These are phyloP conservation scores for Xylariaceae sp. DNA, from an alignment of 2,329 filamentous ascomycete genomes.

Conservation along the genomic window DNA sequence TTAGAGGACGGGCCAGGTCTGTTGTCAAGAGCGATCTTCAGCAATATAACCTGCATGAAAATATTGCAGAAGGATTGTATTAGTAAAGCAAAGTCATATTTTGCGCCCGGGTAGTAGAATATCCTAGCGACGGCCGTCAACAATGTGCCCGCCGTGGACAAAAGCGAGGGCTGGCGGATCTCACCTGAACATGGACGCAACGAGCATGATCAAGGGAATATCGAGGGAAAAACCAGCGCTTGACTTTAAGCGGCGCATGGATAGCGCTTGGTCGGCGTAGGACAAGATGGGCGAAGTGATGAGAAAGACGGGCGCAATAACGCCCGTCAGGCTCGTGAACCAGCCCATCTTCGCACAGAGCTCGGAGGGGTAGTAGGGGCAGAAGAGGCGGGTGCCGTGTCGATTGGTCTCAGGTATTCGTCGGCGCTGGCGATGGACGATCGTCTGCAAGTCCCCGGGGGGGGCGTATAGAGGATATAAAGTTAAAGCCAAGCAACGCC, in stretches of 20 bases:
- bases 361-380: no score
- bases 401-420: no score
- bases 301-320: slow-evolving; percentile 61
- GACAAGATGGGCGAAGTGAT: slow-evolving; percentile 62
- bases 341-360: slow-evolving; percentile 36
- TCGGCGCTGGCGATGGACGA: no score
- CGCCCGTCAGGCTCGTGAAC: slow-evolving; percentile 50
- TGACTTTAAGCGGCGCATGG: slow-evolving; percentile 62
- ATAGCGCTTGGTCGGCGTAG: slow-evolving; percentile 63
- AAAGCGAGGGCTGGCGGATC: slow-evolving; percentile 8
- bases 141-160: neutral
- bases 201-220: slow-evolving; percentile 70
- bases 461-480: no score
- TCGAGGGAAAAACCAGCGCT: slow-evolving; percentile 69
- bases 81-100: slow-evolving; percentile 62
- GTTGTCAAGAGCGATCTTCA: slow-evolving; percentile 68
- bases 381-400: no score
- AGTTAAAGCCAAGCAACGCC: no score
- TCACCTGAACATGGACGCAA: slow-evolving; percentile 64
- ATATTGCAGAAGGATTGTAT: slow-evolving; percentile 67
- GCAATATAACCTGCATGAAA: slow-evolving; percentile 58
- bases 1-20: slow-evolving; percentile 59
- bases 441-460: no score
- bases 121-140: slow-evolving; percentile 44
- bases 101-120: slow-evolving; percentile 67